phyloP scores from a whole-genome alignment of 345 rosid species.

The Aquilaria sinensis region DNA sequence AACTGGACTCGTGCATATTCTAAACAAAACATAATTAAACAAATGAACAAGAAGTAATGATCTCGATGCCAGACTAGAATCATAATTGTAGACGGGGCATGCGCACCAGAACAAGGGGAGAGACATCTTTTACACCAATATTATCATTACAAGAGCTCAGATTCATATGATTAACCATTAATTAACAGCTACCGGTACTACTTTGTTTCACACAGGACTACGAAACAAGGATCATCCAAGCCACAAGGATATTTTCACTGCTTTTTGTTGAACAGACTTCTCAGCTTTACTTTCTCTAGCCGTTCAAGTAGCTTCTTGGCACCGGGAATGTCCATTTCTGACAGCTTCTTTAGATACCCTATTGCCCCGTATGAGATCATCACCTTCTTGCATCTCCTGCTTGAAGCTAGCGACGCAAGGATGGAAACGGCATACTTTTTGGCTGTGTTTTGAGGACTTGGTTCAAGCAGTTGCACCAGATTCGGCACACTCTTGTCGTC shows the following conservation, averaged over 20 bases:
- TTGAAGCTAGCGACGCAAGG: constrained; percentile 53
- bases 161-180: no score
- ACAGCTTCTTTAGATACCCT: constrained; percentile 86
- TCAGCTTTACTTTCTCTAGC: constrained; percentile 71
- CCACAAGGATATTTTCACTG: constrained; percentile 9
- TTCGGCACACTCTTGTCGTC: constrained; percentile 67
- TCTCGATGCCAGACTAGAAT: no score
- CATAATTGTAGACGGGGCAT: no score
- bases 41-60: no score
- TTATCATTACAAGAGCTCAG: no score
- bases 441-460: constrained; percentile 70
- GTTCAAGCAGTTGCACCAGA: constrained; percentile 83
- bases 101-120: no score
- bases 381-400: constrained; percentile 83
- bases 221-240: no score
- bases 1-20: no score
- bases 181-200: no score
- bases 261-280: constrained; percentile 61
- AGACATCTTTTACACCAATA: no score
- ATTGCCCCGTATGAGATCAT: constrained; percentile 96
- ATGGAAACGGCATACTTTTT: constrained; percentile 79
- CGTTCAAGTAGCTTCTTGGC: constrained; percentile 82
- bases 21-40: no score
- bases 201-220: no score
- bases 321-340: constrained; percentile 83